Evolutionary conservation across 2,329 filamentous ascomycete genomes (phyloP), one percentile per base, ranked within the genome.

Genomic region (Grosmannia penicillata): DNA sequence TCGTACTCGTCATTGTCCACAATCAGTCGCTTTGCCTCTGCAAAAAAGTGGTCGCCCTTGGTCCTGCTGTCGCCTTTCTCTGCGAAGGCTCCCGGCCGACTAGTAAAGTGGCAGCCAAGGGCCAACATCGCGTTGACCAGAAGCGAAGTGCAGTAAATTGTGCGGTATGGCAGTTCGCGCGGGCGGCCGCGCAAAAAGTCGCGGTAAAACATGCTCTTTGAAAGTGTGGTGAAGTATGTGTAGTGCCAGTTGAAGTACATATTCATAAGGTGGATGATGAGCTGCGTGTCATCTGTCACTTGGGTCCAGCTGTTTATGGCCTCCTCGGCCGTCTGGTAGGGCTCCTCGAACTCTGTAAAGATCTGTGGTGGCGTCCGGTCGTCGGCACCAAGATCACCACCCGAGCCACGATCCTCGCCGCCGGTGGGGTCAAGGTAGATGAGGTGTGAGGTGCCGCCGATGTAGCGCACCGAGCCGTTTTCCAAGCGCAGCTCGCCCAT

Each of bases 221-320:
- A 89, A 7, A 96, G 65, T 0, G 83, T 91, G 4, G 86, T 89
- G 56, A 96, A 98, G 59, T 91, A 96, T 15, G 86, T 79, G 57
- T 96, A 96, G 58, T 96, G 91, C 82, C 89, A 96, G 49, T 78
- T 85, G 60, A 96, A 96, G 60, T 98, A 98, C 83, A 96, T 87
- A 51, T 87, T 89, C 53, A 98, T 75, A 15, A 98, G 72, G 56
- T 95, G 89, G 14, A 78, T 72, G 48, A 95, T 76, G 33, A 94
- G 66, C 38, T 81, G 72, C 19, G 76, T 68, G 54, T 95, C 85
- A 36, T 75, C 67, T 2, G 85, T 94, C 33, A 94, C 85, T 14
- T 68, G 73, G 0, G 89, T 93, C 91, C 91, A 98, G 38, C 80
- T 87, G 17, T 75, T 77, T 38, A 91, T 68, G 4, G 85, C 78